Percentiles rank a stretch among this genome's conserved stretches.
These are phyloP conservation scores for Coniochaeta sp. DNA, from an alignment of 2,329 filamentous ascomycete genomes.

Conservation along the genomic window DNA sequence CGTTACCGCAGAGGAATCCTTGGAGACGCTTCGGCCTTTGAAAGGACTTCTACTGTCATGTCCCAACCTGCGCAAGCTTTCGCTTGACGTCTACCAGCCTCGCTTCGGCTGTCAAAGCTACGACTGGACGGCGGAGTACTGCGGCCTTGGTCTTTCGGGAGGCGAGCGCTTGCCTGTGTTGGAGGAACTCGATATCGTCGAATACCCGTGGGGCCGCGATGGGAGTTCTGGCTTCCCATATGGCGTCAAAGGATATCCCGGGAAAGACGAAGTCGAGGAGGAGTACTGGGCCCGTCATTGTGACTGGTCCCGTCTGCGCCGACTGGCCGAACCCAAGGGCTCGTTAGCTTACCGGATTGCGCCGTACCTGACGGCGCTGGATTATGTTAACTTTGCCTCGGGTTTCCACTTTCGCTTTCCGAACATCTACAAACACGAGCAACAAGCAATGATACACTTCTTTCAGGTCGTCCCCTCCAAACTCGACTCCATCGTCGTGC, in stretches of 20 bases:
- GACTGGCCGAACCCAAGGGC: not conserved
- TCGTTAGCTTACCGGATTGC: not conserved
- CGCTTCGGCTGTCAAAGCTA: not conserved
- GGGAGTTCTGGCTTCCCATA: not conserved
- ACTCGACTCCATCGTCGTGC: not conserved
- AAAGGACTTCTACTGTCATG: not conserved
- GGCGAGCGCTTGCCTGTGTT: not conserved
- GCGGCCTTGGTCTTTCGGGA: not conserved
- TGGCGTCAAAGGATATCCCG: not conserved
- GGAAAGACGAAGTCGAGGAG: not conserved
- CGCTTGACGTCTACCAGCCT: not conserved
- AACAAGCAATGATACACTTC: not conserved
- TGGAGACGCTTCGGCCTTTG: not conserved
- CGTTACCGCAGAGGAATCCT: not conserved
- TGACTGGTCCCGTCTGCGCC: not conserved
- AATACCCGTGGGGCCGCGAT: not conserved
- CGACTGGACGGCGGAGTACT: not conserved
- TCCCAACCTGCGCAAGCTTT: not conserved
- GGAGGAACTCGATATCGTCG: not conserved
- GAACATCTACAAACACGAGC: not conserved
- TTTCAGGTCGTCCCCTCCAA: not conserved
- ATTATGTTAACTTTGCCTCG: not conserved
- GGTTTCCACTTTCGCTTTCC: not conserved
- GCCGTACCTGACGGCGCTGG: not conserved
- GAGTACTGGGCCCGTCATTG: not conserved